These are phyloP conservation scores for Oenanthe javanica DNA, from an alignment of 140 eudicot species.

Conservation along the genomic window DNA sequence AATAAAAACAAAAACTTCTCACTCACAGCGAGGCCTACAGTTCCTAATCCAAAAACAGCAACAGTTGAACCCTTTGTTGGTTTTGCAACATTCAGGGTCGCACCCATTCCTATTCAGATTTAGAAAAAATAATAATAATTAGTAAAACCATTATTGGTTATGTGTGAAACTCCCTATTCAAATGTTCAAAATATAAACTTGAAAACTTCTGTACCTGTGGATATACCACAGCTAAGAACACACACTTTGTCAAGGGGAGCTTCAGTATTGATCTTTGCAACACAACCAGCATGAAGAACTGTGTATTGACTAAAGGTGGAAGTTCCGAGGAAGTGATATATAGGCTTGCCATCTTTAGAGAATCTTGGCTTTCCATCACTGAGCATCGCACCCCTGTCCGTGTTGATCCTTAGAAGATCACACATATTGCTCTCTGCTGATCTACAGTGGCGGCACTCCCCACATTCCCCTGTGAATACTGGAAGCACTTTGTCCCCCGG, in stretches of 20 bases:
- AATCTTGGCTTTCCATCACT: conserved; percentile 60
- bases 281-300: conserved; percentile 60
- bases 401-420: conserved; percentile 72
- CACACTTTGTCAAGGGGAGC: conserved; percentile 84
- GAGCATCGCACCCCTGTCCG: conserved; percentile 69
- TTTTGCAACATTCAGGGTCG: conserved; percentile 72
- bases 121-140: background rate
- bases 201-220: conserved; percentile 41
- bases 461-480: conserved; percentile 74
- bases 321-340: conserved; percentile 73
- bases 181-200: background rate
- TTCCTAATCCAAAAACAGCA: conserved; percentile 83
- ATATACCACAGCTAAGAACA: conserved; percentile 73
- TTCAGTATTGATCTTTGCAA: conserved; percentile 66
- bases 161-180: background rate
- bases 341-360: conserved; percentile 61
- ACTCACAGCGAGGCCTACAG: conserved; percentile 90
- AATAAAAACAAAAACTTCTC: background rate
- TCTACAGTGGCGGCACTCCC: conserved; percentile 74
- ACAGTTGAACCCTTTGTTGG: conserved; percentile 76
- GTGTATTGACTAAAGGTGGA: conserved; percentile 86
- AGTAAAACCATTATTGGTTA: background rate
- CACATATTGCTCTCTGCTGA: conserved; percentile 86
- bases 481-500: conserved; percentile 86
- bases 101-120: conserved; percentile 57